A percentile compares a stretch with the other conserved stretches of the same genome.
Evolutionary conservation across 768 basidiomycete genomes (phyloP).

Genomic region (Holtermanniella nyarrowii): DNA sequence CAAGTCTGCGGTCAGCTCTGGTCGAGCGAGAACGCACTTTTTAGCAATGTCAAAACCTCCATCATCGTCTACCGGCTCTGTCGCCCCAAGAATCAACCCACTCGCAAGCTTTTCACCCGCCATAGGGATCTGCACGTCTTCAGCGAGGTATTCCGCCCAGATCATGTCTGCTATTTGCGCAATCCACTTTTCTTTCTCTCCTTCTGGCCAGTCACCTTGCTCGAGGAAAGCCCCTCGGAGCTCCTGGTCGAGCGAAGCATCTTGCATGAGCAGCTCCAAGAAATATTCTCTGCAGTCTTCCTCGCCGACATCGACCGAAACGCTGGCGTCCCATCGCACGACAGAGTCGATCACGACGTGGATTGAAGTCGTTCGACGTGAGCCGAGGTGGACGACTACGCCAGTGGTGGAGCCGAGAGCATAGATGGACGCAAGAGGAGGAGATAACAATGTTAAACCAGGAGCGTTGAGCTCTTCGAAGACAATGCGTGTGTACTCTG

Average conservation of each 20-base stretch:
- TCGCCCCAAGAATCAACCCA: conserved; percentile 1
- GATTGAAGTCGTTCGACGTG: conserved; percentile 10
- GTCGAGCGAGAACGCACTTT: conserved; percentile 20
- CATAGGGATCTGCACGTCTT: conserved; percentile 24
- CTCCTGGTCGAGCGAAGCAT: conserved; percentile 15
- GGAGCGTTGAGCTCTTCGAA: conserved; percentile 37
- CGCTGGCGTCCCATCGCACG: conserved; percentile 27
- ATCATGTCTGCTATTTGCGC: conserved; percentile 21
- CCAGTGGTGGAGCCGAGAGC: conserved; percentile 33
- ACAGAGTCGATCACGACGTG: conserved; percentile 28
- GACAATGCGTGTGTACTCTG: conserved; percentile 29
- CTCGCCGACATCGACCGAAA: conserved; percentile 23
- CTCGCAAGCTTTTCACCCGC: conserved; percentile 1
- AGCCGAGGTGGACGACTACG: conserved; percentile 29
- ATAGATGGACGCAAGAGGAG: conserved; percentile 28
- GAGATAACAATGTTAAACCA: conserved; percentile 25
- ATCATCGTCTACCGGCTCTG: conserved; percentile 23
- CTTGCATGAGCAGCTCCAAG: conserved; percentile 17
- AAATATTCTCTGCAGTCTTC: conserved; percentile 25
- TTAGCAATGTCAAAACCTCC: conserved; percentile 36
- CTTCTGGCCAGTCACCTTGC: not conserved
- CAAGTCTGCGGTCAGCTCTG: conserved; percentile 14
- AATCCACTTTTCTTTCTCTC: conserved; percentile 5
- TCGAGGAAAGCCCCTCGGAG: conserved; percentile 6
- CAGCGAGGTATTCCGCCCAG: conserved; percentile 24